phyloP scores from a whole-genome alignment of 495 filamentous ascomycete species.

The Neurospora sp. region DNA sequence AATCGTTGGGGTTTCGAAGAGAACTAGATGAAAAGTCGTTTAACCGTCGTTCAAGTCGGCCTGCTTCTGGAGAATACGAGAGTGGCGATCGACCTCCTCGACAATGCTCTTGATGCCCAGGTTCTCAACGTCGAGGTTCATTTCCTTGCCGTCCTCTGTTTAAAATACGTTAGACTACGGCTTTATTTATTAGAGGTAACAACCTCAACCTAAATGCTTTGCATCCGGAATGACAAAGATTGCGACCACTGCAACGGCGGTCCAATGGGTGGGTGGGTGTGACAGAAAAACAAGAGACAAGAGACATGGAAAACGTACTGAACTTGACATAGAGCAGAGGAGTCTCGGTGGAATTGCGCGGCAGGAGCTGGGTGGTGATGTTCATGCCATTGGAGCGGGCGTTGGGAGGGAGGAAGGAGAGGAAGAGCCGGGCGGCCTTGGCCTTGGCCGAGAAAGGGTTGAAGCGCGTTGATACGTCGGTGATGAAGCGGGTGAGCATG shows the following conservation, averaged over 20 bases:
- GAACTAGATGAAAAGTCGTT: neutral
- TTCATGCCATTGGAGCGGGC: slow-evolving; percentile 59
- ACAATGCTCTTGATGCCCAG: slow-evolving; percentile 78
- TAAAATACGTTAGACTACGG: neutral
- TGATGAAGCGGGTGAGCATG: slow-evolving; percentile 87
- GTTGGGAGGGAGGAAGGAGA: slow-evolving; percentile 74
- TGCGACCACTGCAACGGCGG: neutral
- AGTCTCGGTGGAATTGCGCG: slow-evolving; percentile 49
- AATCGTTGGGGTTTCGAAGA: neutral
- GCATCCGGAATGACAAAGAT: too few relatives aligned
- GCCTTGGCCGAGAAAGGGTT: slow-evolving; percentile 76
- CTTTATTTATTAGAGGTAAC: too few relatives aligned
- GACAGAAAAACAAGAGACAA: neutral
- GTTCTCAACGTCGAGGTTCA: slow-evolving; percentile 58
- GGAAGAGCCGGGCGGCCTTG: slow-evolving; percentile 75
- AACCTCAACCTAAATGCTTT: too few relatives aligned
- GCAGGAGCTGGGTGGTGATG: slow-evolving; percentile 70
- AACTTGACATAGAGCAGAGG: slow-evolving; percentile 67
- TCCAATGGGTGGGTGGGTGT: neutral
- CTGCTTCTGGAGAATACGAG: slow-evolving; percentile 65
- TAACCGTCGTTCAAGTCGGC: slow-evolving; percentile 60
- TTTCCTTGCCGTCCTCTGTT: slow-evolving; percentile 73
- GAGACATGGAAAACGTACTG: slow-evolving; percentile 43
- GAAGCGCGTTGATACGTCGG: slow-evolving; percentile 72
- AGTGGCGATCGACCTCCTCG: slow-evolving; percentile 86